Base-by-base conservation (phyloP, 768 basidiomycete species). In the Russula vinacea region DNA sequence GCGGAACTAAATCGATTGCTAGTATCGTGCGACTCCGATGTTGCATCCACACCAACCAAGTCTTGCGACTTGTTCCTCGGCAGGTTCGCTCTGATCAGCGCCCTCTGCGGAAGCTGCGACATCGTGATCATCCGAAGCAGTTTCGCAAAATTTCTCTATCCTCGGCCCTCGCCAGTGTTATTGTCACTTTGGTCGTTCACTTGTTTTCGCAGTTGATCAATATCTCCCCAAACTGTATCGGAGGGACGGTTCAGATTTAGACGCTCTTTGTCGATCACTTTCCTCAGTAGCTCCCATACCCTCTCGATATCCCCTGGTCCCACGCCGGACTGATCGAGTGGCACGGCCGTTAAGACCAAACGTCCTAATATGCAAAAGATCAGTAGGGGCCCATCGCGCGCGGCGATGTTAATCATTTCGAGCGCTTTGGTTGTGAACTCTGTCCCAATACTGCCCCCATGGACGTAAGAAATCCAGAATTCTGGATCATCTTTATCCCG, bases 361-460 rank as follows among this genome's bases (percentile, higher is more conserved):
- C 49, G 45, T 32, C 44, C 58, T 6, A 64, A 53, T 11, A 33
- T 32, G 58, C 45, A 54, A 22, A 64, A 60, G 35, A 60, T 64
- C 58, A 64, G 37, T 9, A 64, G 45, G 7, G 58, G 51, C 8
- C 63, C 63, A 26, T 64, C 53, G 29, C 45, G 52, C 29, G 19
- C 7, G 3, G 58, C 42, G 1, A 24, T 14, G 37, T 39, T 11
- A 19, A 49, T 19, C 37, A 33, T 39, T n/a, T 55, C 58, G 29
- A 6, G 26, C 3, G 51, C 52, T n/a, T 56, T 60, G 16, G n/a
- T 16, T 33, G 44, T 58, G 24, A 58, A 58, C 19, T 54, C 56
- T 19, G 42, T 24, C 6, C n/a, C 58, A 58, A 54, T 17, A 52
- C 42, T 7, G 42, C 33, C 6, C 19, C 58, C 58, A 42, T 56